A percentile compares a stretch with the other conserved stretches of the same genome.
Evolutionary conservation across 352 stramenopile genomes (phyloP).

Genomic region (Thraustotheca clavata): DNA sequence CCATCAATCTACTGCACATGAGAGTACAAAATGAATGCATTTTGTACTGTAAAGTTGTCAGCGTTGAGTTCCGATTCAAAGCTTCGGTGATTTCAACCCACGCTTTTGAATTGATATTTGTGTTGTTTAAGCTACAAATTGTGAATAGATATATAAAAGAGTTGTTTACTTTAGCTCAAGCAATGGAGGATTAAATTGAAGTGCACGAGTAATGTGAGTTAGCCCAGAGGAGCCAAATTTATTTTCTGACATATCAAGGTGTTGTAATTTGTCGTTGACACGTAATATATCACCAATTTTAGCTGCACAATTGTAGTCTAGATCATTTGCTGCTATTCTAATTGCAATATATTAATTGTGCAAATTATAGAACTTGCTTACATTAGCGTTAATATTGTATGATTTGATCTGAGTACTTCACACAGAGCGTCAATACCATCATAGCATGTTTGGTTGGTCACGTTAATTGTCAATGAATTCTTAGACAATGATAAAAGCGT

Average conservation of each 20-base stretch:
- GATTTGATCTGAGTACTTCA: constrained; percentile 37
- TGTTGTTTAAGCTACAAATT: background rate
- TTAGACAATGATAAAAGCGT: constrained; percentile 40
- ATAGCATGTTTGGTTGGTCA: constrained; percentile 41
- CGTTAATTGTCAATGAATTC: constrained; percentile 45
- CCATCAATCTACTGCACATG: constrained; percentile 23
- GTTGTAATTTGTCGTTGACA: constrained; percentile 38
- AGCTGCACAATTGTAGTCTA: constrained; percentile 45
- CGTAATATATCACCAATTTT: constrained; percentile 42
- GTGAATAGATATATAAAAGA: background rate
- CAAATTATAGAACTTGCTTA: background rate
- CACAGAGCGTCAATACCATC: constrained; percentile 49
- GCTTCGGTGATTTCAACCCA: constrained; percentile 32
- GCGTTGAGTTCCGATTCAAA: constrained; percentile 44
- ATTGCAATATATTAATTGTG: background rate
- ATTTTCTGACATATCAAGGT: constrained; percentile 40
- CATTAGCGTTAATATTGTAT: constrained; percentile 29
- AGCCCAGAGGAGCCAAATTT: constrained; percentile 22
- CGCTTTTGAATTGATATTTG: constrained; percentile 30
- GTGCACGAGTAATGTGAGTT: background rate
- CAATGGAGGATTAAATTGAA: constrained; percentile 11
- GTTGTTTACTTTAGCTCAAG: background rate
- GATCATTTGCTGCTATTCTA: constrained; percentile 40
- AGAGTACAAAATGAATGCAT: background rate
- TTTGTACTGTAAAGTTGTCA: constrained; percentile 39